Conservation (phyloP, 2,329 filamentous ascomycete genomes). For the Cyphellophora europaea region DNA sequence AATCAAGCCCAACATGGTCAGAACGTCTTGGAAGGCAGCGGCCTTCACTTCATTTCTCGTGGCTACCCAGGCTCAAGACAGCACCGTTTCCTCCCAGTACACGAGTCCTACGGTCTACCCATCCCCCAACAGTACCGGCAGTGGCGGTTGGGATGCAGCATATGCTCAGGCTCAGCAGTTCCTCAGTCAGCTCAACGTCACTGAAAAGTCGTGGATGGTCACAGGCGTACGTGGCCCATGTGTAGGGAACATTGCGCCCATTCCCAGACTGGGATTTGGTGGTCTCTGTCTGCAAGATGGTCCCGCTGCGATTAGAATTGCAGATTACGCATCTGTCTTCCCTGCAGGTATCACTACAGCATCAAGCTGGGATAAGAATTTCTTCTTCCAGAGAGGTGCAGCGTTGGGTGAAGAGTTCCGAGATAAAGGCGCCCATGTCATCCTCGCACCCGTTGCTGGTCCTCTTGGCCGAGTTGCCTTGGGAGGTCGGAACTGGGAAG, state of each 20-base stretch:
- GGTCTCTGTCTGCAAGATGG: slow-evolving; percentile 23
- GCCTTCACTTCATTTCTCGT: not conserved
- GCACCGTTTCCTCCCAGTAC: not conserved
- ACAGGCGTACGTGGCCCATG: slow-evolving; percentile 25
- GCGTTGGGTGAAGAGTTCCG: slow-evolving; percentile 30
- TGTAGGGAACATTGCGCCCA: slow-evolving; percentile 23
- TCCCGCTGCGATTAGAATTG: slow-evolving; percentile 13
- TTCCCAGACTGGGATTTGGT: slow-evolving; percentile 24
- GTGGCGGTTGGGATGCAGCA: slow-evolving; percentile 28
- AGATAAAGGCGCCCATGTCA: slow-evolving; percentile 32
- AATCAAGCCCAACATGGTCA: not conserved
- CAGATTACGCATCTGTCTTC: slow-evolving; percentile 19
- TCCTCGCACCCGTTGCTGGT: slow-evolving; percentile 33
- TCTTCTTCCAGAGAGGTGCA: slow-evolving; percentile 24
- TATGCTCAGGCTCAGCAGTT: slow-evolving; percentile 28
- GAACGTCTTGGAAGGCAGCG: not conserved
- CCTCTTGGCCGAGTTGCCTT: slow-evolving; percentile 24
- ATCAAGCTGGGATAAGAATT: slow-evolving; percentile 28
- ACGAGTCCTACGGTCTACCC: slow-evolving; percentile 13
- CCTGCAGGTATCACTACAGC: slow-evolving; percentile 23
- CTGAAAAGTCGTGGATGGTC: slow-evolving; percentile 34
- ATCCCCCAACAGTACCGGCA: slow-evolving; percentile 15
- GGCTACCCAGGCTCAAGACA: not conserved
- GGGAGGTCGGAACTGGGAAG: slow-evolving; percentile 40
- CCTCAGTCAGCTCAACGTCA: slow-evolving; percentile 29